Percentiles rank a stretch among this genome's conserved stretches.
phyloP scores from a whole-genome alignment of 257 asterid genomes.

The Pogostemon cablin region DNA sequence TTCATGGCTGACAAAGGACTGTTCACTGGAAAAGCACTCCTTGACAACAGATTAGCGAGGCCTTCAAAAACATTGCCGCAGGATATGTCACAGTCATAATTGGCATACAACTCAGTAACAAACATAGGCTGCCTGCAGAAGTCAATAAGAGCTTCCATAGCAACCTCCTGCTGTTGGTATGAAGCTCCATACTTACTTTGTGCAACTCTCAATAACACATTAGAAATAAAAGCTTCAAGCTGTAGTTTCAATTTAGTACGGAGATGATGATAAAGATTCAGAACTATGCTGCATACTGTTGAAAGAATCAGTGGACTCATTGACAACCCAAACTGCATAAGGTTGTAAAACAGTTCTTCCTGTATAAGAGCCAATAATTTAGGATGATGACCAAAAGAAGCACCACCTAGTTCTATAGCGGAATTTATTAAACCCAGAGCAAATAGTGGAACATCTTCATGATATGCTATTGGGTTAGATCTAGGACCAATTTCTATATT shows the following conservation, averaged over 20 bases:
- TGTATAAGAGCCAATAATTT: constrained; percentile 77
- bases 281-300: constrained; percentile 88
- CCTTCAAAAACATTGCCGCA: constrained; percentile 82
- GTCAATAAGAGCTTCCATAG: constrained; percentile 94
- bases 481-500: constrained; percentile 66
- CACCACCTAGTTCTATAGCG: constrained; percentile 85
- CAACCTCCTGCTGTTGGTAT: constrained; percentile 95
- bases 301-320: constrained; percentile 96
- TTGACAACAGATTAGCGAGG: constrained; percentile 76
- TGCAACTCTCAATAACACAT: constrained; percentile 80
- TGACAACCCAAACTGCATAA: constrained; percentile 95
- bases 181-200: constrained; percentile 85
- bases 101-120: constrained; percentile 79
- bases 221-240: constrained; percentile 81
- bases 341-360: constrained; percentile 77
- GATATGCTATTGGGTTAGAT: constrained; percentile 80
- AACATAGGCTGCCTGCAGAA: constrained; percentile 92
- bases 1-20: constrained; percentile 83
- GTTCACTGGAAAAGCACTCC: constrained; percentile 93
- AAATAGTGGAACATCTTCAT: constrained; percentile 96
- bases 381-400: constrained; percentile 74
- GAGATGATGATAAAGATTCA: constrained; percentile 88
- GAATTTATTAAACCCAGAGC: constrained; percentile 91
- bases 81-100: constrained; percentile 89
- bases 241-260: constrained; percentile 82